Percentiles rank a stretch among this genome's conserved stretches.
phyloP scores from a whole-genome alignment of 164 flowering plant genomes.

The Chimonanthus praecox region DNA sequence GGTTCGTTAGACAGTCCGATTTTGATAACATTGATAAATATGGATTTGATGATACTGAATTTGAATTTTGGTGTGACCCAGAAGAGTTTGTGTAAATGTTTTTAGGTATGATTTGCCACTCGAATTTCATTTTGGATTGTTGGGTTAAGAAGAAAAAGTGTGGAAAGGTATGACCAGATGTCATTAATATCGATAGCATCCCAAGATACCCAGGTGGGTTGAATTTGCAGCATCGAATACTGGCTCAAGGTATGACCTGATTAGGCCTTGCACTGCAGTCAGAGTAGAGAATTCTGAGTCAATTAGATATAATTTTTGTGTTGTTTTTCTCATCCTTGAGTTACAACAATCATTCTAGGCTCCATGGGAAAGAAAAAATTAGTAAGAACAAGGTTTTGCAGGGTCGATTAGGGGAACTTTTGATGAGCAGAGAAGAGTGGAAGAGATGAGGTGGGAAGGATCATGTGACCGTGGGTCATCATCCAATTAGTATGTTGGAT shows the following conservation, averaged over 20 bases:
- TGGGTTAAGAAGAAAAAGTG: slow-evolving; percentile 56
- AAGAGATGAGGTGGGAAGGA: slow-evolving; percentile 56
- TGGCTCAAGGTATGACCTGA: slow-evolving; percentile 69
- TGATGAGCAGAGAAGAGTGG: slow-evolving; percentile 65
- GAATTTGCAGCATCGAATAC: slow-evolving; percentile 80
- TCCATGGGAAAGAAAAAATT: slow-evolving; percentile 36
- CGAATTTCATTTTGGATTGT: slow-evolving; percentile 74
- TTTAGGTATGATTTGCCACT: slow-evolving; percentile 89
- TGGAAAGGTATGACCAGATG: slow-evolving; percentile 72
- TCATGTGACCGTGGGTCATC: slow-evolving; percentile 85
- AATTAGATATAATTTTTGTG: slow-evolving; percentile 84
- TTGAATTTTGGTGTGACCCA: no score
- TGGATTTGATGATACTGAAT: no score
- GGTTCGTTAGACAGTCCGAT: no score
- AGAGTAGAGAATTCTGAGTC: slow-evolving; percentile 66
- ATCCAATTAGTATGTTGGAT: slow-evolving; percentile 83
- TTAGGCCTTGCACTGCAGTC: slow-evolving; percentile 35
- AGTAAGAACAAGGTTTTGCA: slow-evolving; percentile 62
- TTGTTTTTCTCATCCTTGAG: slow-evolving; percentile 89
- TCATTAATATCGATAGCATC: slow-evolving; percentile 24
- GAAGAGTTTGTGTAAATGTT: slow-evolving; percentile 35
- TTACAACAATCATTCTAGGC: slow-evolving; percentile 69
- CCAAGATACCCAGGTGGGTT: slow-evolving; percentile 87
- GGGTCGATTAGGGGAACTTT: slow-evolving; percentile 52
- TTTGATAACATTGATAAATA: no score